Conservation (phyloP, 208 protist species). For the Naegleria lovaniensis region DNA sequence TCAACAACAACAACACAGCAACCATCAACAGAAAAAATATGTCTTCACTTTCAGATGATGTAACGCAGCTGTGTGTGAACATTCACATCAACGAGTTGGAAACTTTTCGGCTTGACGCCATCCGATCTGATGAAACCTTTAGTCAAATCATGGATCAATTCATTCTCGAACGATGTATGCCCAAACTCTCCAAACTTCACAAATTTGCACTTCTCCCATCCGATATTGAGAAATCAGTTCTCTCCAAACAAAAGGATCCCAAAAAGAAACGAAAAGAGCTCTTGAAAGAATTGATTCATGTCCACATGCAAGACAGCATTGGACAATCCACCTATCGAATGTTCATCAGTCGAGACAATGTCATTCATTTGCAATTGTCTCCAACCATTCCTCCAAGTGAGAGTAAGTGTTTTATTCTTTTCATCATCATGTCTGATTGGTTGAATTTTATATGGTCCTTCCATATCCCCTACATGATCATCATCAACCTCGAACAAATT, state of each 20-base stretch:
- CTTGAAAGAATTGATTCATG: constrained; percentile 5
- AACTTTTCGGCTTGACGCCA: not conserved
- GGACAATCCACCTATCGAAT: not conserved
- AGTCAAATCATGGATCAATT: not conserved
- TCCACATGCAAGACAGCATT: not conserved
- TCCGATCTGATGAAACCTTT: not conserved
- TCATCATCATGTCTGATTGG: too few relatives aligned
- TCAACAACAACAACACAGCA: not conserved
- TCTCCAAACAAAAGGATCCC: not conserved
- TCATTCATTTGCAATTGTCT: constrained; percentile 6
- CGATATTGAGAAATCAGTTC: not conserved
- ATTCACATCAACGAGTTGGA: not conserved
- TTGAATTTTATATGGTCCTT: too few relatives aligned
- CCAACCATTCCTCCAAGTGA: not conserved
- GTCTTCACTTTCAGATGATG: not conserved
- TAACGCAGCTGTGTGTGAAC: not conserved
- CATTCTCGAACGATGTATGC: not conserved
- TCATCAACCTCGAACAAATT: too few relatives aligned
- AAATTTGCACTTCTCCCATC: not conserved
- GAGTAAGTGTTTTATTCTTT: too few relatives aligned
- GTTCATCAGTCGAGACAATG: not conserved
- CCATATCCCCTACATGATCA: too few relatives aligned
- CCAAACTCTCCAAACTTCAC: not conserved
- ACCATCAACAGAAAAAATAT: not conserved
- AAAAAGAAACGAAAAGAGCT: not conserved